Conservation (phyloP, 2,329 filamentous ascomycete genomes). For the Penicillium paneum region DNA sequence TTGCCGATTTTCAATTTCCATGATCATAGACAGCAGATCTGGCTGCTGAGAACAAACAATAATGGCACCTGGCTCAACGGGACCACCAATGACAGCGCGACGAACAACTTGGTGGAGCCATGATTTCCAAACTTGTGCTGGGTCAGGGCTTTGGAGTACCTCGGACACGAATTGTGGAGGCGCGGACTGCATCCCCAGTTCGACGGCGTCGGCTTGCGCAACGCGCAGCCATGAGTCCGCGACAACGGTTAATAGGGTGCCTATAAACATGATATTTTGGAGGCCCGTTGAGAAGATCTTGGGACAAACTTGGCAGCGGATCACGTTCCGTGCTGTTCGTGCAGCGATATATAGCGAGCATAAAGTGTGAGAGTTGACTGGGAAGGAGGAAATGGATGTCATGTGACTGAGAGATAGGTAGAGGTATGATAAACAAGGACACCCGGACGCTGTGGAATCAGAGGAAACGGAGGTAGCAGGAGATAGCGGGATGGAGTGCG, state of each 20-base stretch:
- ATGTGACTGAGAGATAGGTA: constrained; percentile 46
- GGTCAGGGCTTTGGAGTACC: constrained; percentile 27
- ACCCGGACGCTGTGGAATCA: constrained; percentile 25
- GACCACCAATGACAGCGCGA: constrained; percentile 36
- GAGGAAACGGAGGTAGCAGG: constrained; percentile 20
- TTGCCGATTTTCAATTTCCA: constrained; percentile 44
- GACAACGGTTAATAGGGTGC: constrained; percentile 44
- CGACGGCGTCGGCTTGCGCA: constrained; percentile 34
- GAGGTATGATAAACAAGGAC: constrained; percentile 42
- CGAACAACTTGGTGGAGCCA: constrained; percentile 41
- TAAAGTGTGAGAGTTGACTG: constrained; percentile 43
- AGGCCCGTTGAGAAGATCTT: constrained; percentile 41
- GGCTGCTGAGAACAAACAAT: constrained; percentile 33
- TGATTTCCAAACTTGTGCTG: constrained; percentile 32
- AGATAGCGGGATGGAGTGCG: constrained; percentile 22
- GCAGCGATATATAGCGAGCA: constrained; percentile 44
- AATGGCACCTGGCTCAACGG: constrained; percentile 21
- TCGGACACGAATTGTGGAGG: constrained; percentile 30
- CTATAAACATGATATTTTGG: constrained; percentile 49
- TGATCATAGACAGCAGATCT: constrained; percentile 37
- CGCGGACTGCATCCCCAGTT: constrained; percentile 37
- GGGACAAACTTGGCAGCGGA: constrained; percentile 44
- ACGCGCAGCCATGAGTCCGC: constrained; percentile 46
- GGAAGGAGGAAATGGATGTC: constrained; percentile 42
- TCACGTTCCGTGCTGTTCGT: constrained; percentile 40